Evolutionary conservation across 2,329 filamentous ascomycete species (phyloP), one percentile per base, ranked within the genome.

Genomic region (Ophiostoma fasciatum): DNA sequence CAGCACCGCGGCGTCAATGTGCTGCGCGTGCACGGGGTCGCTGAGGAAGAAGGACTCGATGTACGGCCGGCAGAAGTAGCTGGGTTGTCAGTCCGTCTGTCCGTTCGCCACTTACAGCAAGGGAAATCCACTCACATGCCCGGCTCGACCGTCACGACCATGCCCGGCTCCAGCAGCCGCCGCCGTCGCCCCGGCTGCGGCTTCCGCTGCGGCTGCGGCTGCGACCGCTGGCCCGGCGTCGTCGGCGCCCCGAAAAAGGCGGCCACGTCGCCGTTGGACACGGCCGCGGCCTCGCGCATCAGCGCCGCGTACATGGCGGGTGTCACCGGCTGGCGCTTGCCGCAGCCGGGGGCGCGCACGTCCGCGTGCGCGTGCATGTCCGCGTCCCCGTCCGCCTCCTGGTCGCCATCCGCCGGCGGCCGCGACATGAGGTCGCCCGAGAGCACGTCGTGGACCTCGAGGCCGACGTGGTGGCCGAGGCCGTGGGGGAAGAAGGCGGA

Each of bases 131-230:
- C 64, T 55, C 50, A 71, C 61, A 80, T 63, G 43, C 82, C 82
- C 2, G 82, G 82, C 59, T 90, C 82, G 32, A 87, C 69, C 0
- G 82, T 90, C 14, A 90, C 70, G 27, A 88, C 66, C 62, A 82
- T 81, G 33, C 72, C 67, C 11, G 71, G 60, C 45, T 59, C 54
- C 6, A 79, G 60, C n/a, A 54, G 30, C 17, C 42, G 37, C 11
- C 45, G 37, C 13, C 26, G 28, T 31, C 31, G 29, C 17, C n/a
- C n/a, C n/a, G n/a, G n/a, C n/a, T n/a, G n/a, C n/a, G n/a, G n/a
- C n/a, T n/a, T n/a, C n/a, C n/a, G n/a, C n/a, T n/a, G n/a, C n/a
- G n/a, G n/a, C n/a, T n/a, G n/a, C n/a, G n/a, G n/a, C n/a, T n/a
- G n/a, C n/a, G n/a, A n/a, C n/a, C n/a, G n/a, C n/a, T n/a, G n/a